Evolutionary conservation across 768 basidiomycete species (phyloP), one percentile per base, ranked within the genome.

Genomic region (Erythrobasidium yunnanense): DNA sequence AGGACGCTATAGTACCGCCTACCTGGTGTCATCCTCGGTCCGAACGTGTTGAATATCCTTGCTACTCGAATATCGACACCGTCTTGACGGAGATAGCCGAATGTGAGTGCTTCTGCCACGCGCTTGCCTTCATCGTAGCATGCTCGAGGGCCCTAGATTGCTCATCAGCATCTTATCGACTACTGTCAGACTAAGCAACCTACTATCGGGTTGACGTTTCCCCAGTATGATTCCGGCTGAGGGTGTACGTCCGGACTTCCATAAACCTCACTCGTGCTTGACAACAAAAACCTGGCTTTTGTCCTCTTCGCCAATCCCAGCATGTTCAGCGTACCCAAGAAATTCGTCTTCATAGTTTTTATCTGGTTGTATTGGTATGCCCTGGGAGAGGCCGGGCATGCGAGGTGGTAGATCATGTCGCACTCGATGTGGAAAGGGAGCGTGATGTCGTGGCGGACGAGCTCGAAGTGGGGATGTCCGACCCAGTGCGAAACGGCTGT

Each of bases 81-180:
- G 74, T 97, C 90, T 76, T 95, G 95, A 66, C 87, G 82, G 70
- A 88, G 87, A 81, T 87, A 97, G 42, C 92, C 92, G 74, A 97
- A 99, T 5, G 93, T 92, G 70, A 99, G 78, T 18, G 93, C 95
- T 79, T 99, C 95, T 42, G 95, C 93, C 38, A 97, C 93, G 72
- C 95, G 90, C 79, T 99, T 99, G 53, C 95, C 95, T 78, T 99
- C 95, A 74, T 99, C 95, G 75, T 99, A 99, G 78, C 95, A 99
- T n/a, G 93, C 92, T 68, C 95, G 88, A 67, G 89, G 88, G 23
- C 95, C 95, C 38, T 42, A 11, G 38, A 42, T 11, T 42, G 11
- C 38, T n/a, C 72, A 92, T 62, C 7, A 18, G 23, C 11, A 13
- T 32, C 25, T 15, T 18, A n/a, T 11, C 29, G 56, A 38, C 15